Evolutionary conservation across 2,329 filamentous ascomycete species (phyloP).

Genomic region (Tolypocladium amazonense): DNA sequence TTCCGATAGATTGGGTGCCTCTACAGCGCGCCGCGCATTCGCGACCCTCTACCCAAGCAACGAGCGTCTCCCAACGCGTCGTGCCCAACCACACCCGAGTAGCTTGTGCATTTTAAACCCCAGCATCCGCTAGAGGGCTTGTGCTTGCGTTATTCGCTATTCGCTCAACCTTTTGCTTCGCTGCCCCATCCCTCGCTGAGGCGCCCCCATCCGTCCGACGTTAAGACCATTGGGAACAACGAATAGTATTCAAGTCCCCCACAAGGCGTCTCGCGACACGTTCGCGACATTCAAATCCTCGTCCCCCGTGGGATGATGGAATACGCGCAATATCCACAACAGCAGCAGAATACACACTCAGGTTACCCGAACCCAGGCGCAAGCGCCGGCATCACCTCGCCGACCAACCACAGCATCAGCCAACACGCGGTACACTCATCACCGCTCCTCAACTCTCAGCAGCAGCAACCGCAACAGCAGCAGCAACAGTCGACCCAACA

Average conservation of each 20-base stretch:
- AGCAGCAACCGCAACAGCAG: conserved; percentile 32
- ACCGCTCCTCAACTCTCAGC: conserved; percentile 70
- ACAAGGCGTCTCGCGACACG: conserved; percentile 7
- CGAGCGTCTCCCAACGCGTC: conserved; percentile 23
- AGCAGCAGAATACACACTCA: conserved; percentile 55
- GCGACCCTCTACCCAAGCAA: conserved; percentile 31
- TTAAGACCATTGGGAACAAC: conserved; percentile 4
- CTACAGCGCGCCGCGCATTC: conserved; percentile 30
- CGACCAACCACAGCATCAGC: conserved; percentile 59
- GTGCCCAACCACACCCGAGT: conserved; percentile 34
- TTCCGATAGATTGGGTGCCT: conserved; percentile 44
- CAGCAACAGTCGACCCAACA: conserved; percentile 16
- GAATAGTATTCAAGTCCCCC: conserved; percentile 13
- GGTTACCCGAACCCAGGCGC: conserved; percentile 50
- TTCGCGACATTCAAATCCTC: conserved; percentile 13
- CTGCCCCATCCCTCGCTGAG: conserved; percentile 3
- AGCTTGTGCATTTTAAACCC: conserved; percentile 20
- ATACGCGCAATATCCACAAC: conserved; percentile 63
- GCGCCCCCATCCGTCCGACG: conserved; percentile 8
- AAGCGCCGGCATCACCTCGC: conserved; percentile 57
- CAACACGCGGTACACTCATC: conserved; percentile 62
- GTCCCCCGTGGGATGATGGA: conserved; percentile 50
- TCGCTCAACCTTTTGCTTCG: conserved; percentile 5
- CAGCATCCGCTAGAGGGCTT: conserved; percentile 14
- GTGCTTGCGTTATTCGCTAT: conserved; percentile 13